Percentiles rank a stretch among this genome's conserved stretches.
These are phyloP conservation scores for Polyrhizophydium stewartii DNA, from an alignment of 371 early-diverging fungal species.

Conservation along the genomic window DNA sequence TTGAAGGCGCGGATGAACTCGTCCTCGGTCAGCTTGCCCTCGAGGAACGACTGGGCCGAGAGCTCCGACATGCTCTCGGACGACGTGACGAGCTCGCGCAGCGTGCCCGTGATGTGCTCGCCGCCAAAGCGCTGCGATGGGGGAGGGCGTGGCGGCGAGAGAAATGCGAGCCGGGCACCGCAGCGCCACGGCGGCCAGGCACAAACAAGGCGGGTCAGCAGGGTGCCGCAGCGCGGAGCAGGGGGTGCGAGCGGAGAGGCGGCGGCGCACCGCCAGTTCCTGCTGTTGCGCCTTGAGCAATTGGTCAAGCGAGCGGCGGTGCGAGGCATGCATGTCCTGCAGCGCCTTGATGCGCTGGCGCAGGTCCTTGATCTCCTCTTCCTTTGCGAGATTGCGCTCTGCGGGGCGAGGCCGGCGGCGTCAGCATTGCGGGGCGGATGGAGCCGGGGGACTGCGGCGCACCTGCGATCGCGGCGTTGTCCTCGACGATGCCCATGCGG, in stretches of 20 bases:
- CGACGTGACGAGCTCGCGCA: constrained; percentile 9
- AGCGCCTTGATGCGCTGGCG: constrained; percentile 6
- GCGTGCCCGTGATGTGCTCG: constrained; percentile 15
- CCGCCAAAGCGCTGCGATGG: constrained; percentile 15
- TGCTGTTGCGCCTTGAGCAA: constrained; percentile 6
- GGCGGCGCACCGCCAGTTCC: constrained; percentile 3
- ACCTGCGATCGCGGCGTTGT: constrained; percentile 18
- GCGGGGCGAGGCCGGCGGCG: too few relatives aligned
- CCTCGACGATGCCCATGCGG: constrained; percentile 8
- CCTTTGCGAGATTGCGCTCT: background rate
- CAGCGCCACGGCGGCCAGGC: too few relatives aligned
- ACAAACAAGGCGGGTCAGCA: background rate
- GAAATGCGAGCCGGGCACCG: too few relatives aligned
- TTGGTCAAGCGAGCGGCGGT: constrained; percentile 7
- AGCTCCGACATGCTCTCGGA: constrained; percentile 15
- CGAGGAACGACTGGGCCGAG: constrained; percentile 11
- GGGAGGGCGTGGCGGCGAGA: too few relatives aligned
- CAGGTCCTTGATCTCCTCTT: constrained; percentile 7
- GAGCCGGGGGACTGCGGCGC: too few relatives aligned
- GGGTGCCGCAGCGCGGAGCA: background rate
- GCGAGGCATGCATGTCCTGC: constrained; percentile 5
- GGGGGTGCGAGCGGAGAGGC: background rate
- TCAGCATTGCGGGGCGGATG: too few relatives aligned
- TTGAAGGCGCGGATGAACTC: constrained; percentile 25
- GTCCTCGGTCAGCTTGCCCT: constrained; percentile 13